A percentile compares a stretch with the other conserved stretches of the same genome.
Evolutionary conservation across 345 rosid species (phyloP).

Genomic region (Psidium guajava): DNA sequence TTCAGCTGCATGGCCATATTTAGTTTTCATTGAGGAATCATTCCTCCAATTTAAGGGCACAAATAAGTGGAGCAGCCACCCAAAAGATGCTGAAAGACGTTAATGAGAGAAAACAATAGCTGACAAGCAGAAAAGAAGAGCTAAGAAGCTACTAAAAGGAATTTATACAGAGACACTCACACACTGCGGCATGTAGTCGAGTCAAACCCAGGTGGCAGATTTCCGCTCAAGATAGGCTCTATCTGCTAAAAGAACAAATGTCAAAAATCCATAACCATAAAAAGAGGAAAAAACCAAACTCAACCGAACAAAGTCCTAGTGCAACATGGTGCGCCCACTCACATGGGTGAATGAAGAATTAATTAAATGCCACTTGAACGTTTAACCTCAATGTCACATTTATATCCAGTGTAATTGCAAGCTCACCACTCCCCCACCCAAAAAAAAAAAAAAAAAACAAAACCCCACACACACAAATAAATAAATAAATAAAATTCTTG

Average conservation of each 20-base stretch:
- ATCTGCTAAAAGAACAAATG: conserved; percentile 42
- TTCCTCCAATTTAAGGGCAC: background rate
- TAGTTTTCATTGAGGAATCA: background rate
- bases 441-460: background rate
- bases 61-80: background rate
- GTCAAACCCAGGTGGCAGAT: conserved; percentile 81
- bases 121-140: conserved; percentile 1
- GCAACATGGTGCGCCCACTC: background rate
- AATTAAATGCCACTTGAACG: background rate
- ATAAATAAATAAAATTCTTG: background rate
- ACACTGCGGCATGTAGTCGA: conserved; percentile 75
- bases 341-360: background rate
- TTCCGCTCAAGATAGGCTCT: conserved; percentile 76
- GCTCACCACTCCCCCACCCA: background rate
- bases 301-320: background rate
- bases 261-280: conserved; percentile 2
- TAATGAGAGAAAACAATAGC: background rate
- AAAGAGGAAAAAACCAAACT: background rate
- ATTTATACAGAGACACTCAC: conserved; percentile 35
- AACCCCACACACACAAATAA: too few relatives aligned
- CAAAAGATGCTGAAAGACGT: background rate
- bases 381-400: background rate
- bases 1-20: background rate
- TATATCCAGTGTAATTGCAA: background rate
- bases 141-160: conserved; percentile 1